Evolutionary conservation across 352 stramenopile species (phyloP).

Genomic region (Phytophthora ramorum): DNA sequence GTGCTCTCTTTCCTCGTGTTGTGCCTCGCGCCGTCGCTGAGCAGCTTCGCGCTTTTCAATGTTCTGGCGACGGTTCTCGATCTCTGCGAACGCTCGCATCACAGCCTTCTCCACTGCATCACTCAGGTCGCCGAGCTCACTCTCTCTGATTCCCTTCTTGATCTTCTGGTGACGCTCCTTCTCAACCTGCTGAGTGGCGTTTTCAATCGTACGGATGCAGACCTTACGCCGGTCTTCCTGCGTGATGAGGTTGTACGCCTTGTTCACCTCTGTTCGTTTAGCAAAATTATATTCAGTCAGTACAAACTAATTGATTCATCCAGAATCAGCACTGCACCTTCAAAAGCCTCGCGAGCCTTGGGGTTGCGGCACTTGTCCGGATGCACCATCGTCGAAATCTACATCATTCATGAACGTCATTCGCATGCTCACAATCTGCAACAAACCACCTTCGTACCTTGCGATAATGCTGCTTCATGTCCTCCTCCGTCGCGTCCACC

Average conservation of each 20-base stretch:
- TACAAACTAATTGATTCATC: not conserved
- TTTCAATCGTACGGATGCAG: conserved; percentile 82
- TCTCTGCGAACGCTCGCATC: conserved; percentile 85
- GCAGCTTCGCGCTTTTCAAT: conserved; percentile 75
- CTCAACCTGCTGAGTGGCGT: conserved; percentile 65
- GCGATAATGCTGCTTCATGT: conserved; percentile 92
- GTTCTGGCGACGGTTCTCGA: conserved; percentile 80
- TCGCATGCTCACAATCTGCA: not conserved
- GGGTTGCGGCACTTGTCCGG: conserved; percentile 83
- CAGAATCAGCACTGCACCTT: conserved; percentile 53
- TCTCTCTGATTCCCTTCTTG: conserved; percentile 85
- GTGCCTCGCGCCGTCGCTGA: conserved; percentile 73
- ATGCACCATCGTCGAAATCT: conserved; percentile 91
- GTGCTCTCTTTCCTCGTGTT: conserved; percentile 80
- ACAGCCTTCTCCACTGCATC: conserved; percentile 80
- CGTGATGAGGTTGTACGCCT: conserved; percentile 85
- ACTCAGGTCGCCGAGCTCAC: conserved; percentile 64
- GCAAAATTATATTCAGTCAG: conserved; percentile 5
- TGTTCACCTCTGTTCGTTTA: conserved; percentile 72
- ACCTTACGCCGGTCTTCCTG: conserved; percentile 88
- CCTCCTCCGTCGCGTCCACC: conserved; percentile 83
- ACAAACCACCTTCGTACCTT: conserved; percentile 52
- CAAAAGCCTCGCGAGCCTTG: conserved; percentile 84
- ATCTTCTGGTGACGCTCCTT: conserved; percentile 79
- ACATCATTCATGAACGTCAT: conserved; percentile 1